phyloP scores from a whole-genome alignment of 2,329 filamentous ascomycete species.

The Fusarium solani-melongenae region DNA sequence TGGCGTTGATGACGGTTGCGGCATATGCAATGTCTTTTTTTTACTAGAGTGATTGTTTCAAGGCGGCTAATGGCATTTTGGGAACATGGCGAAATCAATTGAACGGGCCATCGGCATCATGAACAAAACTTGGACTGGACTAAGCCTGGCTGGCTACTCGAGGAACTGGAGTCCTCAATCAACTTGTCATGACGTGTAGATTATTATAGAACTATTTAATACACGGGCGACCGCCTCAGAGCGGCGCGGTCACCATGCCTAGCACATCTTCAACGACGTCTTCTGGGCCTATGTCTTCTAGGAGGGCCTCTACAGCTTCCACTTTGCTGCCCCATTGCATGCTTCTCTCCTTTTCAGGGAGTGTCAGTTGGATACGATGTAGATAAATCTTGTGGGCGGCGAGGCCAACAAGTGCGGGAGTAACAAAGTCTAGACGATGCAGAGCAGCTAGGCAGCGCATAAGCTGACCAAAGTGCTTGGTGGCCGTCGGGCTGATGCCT shows the following conservation, averaged over 20 bases:
- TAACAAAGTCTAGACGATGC: slow-evolving; percentile 82
- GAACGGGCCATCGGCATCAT: slow-evolving; percentile 27
- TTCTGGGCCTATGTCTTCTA: slow-evolving; percentile 71
- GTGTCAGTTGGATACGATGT: slow-evolving; percentile 81
- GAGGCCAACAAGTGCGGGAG: slow-evolving; percentile 84
- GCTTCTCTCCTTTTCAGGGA: slow-evolving; percentile 80
- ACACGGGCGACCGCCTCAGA: slow-evolving; percentile 41
- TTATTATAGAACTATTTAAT: slow-evolving; percentile 46
- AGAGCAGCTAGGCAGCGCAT: slow-evolving; percentile 81
- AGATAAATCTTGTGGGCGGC: slow-evolving; percentile 89
- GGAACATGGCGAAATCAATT: slow-evolving; percentile 35
- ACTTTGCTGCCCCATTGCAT: slow-evolving; percentile 92
- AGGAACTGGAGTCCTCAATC: slow-evolving; percentile 33
- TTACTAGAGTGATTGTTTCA: slow-evolving; percentile 30
- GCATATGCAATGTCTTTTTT: slow-evolving; percentile 37
- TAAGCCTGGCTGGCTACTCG: slow-evolving; percentile 27
- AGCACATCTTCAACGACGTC: slow-evolving; percentile 75
- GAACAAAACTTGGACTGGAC: slow-evolving; percentile 30
- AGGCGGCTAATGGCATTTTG: slow-evolving; percentile 39
- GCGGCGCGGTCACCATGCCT: slow-evolving; percentile 65
- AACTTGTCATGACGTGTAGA: slow-evolving; percentile 37
- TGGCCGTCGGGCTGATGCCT: slow-evolving; percentile 82
- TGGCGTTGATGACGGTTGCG: slow-evolving; percentile 41
- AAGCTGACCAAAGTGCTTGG: slow-evolving; percentile 78
- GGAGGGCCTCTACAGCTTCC: slow-evolving; percentile 72